phyloP scores from a whole-genome alignment of 192 early-diverging fungal species.

The Radiomyces spectabilis region DNA sequence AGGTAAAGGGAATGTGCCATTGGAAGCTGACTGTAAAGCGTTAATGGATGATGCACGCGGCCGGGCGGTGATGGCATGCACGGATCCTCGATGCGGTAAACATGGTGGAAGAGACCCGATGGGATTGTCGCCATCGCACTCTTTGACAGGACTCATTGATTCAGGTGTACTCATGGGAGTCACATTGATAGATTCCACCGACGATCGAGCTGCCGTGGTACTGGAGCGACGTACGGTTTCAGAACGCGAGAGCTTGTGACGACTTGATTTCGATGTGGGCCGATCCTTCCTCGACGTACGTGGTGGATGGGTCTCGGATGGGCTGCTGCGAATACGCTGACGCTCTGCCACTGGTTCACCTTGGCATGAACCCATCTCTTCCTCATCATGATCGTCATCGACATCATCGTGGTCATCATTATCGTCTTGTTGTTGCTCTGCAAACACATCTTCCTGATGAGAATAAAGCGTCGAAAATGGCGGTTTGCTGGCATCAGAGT shows the following conservation, averaged over 20 bases:
- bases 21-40: background rate
- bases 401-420: background rate
- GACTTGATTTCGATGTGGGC: background rate
- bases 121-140: background rate
- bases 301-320: no score
- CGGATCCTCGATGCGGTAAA: no score
- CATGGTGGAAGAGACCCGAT: background rate
- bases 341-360: no score
- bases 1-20: slow-evolving; percentile 1
- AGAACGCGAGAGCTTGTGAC: no score
- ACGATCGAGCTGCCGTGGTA: slow-evolving; percentile 2
- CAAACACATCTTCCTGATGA: no score
- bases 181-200: slow-evolving; percentile 6
- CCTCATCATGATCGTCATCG: background rate
- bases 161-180: slow-evolving; percentile 12
- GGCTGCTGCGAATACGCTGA: background rate
- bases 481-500: no score
- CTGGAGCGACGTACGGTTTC: no score
- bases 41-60: slow-evolving; percentile 6
- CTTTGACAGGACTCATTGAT: slow-evolving; percentile 6
- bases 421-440: no score
- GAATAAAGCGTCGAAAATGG: no score
- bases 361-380: background rate
- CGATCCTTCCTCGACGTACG: background rate
- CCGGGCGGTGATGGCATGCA: no score